phyloP scores from a whole-genome alignment of 1,284 basidiomycete species.

The Boletellus dicymbophilus region DNA sequence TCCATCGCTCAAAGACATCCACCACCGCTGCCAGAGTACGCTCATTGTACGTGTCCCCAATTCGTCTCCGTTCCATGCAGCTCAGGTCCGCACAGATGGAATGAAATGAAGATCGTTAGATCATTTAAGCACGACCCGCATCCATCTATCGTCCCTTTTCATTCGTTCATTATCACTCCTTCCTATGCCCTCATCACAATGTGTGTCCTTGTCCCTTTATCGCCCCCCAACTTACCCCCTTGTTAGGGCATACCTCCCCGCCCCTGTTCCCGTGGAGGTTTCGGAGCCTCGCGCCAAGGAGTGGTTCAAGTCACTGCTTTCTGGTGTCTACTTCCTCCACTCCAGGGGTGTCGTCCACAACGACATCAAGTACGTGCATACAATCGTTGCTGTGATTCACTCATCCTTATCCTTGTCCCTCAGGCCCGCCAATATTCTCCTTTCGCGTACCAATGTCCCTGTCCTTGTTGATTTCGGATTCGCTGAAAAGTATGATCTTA shows the following conservation, averaged over 20 bases:
- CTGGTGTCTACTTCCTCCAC: constrained; percentile 87
- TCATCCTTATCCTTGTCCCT: constrained; percentile 1
- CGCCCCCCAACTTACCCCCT: constrained; percentile 20
- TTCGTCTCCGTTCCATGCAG: constrained; percentile 1
- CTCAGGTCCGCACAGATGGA: constrained; percentile 60
- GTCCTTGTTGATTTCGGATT: constrained; percentile 94
- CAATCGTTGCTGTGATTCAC: neutral
- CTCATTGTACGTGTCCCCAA: constrained; percentile 60
- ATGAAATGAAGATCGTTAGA: constrained; percentile 92
- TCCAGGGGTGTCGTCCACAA: constrained; percentile 89
- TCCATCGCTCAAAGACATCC: constrained; percentile 76
- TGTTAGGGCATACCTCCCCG: constrained; percentile 71
- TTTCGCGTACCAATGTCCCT: constrained; percentile 73
- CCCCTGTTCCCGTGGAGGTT: constrained; percentile 82
- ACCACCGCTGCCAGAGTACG: constrained; percentile 86
- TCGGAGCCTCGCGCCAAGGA: constrained; percentile 73
- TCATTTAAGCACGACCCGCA: constrained; percentile 81
- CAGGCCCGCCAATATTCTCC: constrained; percentile 87
- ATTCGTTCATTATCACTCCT: constrained; percentile 91
- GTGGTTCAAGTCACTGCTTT: constrained; percentile 87
- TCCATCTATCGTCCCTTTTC: constrained; percentile 88
- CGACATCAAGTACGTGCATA: constrained; percentile 80
- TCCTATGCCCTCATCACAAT: constrained; percentile 87
- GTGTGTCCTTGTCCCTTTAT: constrained; percentile 45
- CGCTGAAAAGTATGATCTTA: constrained; percentile 75